These are phyloP conservation scores for Fragilaria radians DNA, from an alignment of 108 stramenopile genomes.

Conservation along the genomic window DNA sequence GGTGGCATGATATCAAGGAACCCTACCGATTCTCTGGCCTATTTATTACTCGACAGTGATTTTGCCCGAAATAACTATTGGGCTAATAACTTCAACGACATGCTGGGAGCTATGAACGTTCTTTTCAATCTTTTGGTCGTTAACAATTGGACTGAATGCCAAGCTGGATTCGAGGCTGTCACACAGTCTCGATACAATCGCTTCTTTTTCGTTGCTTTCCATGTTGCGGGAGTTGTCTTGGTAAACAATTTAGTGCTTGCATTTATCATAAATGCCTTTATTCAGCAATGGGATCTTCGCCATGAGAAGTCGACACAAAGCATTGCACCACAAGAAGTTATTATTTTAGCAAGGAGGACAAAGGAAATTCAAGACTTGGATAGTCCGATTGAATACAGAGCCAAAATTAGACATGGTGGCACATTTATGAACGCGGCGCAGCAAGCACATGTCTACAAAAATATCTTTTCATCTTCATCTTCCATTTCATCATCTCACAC, in stretches of 20 bases:
- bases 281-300: constrained; percentile 40
- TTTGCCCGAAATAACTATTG: constrained; percentile 62
- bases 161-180: constrained; percentile 38
- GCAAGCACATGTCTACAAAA: constrained; percentile 8
- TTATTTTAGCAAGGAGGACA: constrained; percentile 36
- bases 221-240: constrained; percentile 61
- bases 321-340: constrained; percentile 36
- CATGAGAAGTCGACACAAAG: constrained; percentile 23
- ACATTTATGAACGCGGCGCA: constrained; percentile 18
- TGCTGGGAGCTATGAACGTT: constrained; percentile 65
- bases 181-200: constrained; percentile 38
- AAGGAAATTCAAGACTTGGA: constrained; percentile 62
- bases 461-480: background rate
- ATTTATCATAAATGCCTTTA: constrained; percentile 67
- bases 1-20: constrained; percentile 56
- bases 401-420: constrained; percentile 17
- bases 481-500: too few species aligned
- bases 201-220: constrained; percentile 62
- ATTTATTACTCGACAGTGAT: constrained; percentile 44
- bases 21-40: constrained; percentile 39
- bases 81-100: constrained; percentile 85
- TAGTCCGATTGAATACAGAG: constrained; percentile 21
- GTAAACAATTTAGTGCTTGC: constrained; percentile 75
- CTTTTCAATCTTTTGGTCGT: constrained; percentile 74
- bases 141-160: constrained; percentile 74